Evolutionary conservation across 2,329 filamentous ascomycete species (phyloP).

Genomic region (Paecilomyces variotii): DNA sequence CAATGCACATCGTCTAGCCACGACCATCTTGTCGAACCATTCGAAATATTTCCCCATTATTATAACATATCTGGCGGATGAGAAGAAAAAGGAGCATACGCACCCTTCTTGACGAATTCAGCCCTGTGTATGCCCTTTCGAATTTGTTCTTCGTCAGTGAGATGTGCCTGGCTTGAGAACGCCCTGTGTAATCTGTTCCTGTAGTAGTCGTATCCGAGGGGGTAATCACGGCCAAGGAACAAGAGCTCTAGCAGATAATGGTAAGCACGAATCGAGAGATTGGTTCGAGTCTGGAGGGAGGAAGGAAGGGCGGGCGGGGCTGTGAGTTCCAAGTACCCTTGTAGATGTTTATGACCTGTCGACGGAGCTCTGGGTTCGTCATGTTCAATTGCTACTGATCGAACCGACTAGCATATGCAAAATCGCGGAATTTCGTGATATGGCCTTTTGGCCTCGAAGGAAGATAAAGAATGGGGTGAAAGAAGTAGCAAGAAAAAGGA

Average conservation of each 20-base stretch:
- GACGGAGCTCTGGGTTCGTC: conserved; percentile 54
- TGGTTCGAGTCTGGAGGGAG: background rate
- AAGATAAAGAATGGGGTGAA: conserved; percentile 27
- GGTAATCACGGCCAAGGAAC: conserved; percentile 77
- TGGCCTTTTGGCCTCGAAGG: conserved; percentile 16
- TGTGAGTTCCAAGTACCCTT: conserved; percentile 56
- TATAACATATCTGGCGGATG: background rate
- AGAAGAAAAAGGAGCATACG: conserved; percentile 5
- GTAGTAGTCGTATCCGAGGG: conserved; percentile 76
- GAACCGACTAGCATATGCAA: background rate
- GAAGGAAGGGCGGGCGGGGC: no score
- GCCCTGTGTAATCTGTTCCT: conserved; percentile 72
- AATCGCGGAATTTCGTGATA: background rate
- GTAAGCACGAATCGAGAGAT: background rate
- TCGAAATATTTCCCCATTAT: background rate
- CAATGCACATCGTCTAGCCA: no score
- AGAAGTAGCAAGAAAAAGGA: conserved; percentile 36
- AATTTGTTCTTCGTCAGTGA: conserved; percentile 69
- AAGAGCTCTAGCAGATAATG: conserved; percentile 58
- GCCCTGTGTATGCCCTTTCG: conserved; percentile 66
- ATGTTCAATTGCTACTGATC: conserved; percentile 11
- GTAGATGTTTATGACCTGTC: conserved; percentile 77
- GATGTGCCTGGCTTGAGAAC: conserved; percentile 65
- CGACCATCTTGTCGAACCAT: background rate
- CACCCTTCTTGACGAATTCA: conserved; percentile 86